Conservation (phyloP, 2,329 filamentous ascomycete species). For the Harringtonia lauricola region DNA sequence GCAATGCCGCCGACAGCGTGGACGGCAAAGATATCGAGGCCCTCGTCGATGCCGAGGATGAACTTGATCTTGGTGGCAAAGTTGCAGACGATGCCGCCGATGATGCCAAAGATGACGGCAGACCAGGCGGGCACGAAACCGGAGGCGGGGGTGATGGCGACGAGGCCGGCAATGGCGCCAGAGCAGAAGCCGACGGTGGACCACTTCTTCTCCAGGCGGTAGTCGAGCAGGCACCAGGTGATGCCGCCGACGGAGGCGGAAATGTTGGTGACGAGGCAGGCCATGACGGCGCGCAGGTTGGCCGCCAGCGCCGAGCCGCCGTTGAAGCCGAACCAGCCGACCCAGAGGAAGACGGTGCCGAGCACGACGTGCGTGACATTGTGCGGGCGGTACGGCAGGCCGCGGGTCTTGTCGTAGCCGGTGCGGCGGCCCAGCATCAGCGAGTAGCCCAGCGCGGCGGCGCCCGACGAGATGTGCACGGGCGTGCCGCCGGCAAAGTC, state of each 20-base stretch:
- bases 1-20: constrained; percentile 77
- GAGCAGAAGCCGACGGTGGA: constrained; percentile 91
- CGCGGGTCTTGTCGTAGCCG: constrained; percentile 48
- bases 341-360: constrained; percentile 72
- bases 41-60: constrained; percentile 67
- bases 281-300: constrained; percentile 83
- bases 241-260: constrained; percentile 73
- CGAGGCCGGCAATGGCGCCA: constrained; percentile 75
- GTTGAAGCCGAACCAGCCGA: constrained; percentile 96
- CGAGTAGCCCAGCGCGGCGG: constrained; percentile 61
- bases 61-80: constrained; percentile 79
- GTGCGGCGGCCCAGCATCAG: constrained; percentile 61
- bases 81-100: constrained; percentile 61
- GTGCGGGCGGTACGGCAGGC: constrained; percentile 58
- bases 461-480: constrained; percentile 64
- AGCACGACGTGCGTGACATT: constrained; percentile 65
- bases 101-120: constrained; percentile 45
- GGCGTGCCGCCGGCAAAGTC: constrained; percentile 69
- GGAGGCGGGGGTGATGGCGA: constrained; percentile 76
- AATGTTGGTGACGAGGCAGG: constrained; percentile 78
- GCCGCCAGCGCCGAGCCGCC: constrained; percentile 71
- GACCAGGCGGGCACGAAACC: constrained; percentile 65
- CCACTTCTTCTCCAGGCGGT: constrained; percentile 87
- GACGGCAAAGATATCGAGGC: constrained; percentile 84
- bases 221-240: constrained; percentile 78